Conservation (phyloP, 2,329 filamentous ascomycete genomes). For the Trichoderma oligosporum region DNA sequence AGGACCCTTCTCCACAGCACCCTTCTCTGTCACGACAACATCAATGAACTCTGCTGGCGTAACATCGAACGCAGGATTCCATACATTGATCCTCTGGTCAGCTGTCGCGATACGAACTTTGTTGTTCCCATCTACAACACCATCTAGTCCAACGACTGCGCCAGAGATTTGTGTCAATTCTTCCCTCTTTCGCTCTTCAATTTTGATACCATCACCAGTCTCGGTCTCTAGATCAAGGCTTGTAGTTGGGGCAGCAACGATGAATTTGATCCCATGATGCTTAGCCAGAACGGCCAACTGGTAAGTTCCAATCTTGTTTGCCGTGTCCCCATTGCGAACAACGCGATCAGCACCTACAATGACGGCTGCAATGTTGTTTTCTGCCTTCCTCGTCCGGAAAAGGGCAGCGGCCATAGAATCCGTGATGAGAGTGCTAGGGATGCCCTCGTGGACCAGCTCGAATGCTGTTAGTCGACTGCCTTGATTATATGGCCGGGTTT, state of each 20-base stretch:
- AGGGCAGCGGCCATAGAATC: constrained; percentile 95
- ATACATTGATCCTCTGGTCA: constrained; percentile 73
- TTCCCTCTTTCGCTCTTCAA: constrained; percentile 77
- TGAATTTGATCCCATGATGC: constrained; percentile 85
- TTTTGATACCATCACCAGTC: constrained; percentile 75
- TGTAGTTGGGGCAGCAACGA: constrained; percentile 91
- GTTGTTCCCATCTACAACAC: constrained; percentile 57
- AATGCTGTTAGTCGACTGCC: constrained; percentile 92
- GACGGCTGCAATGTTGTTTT: constrained; percentile 73
- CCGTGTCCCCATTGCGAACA: constrained; percentile 93
- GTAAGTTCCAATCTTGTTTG: constrained; percentile 98
- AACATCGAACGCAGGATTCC: constrained; percentile 97
- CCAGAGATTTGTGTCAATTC: constrained; percentile 86
- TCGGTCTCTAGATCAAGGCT: constrained; percentile 83
- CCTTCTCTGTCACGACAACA: constrained; percentile 88
- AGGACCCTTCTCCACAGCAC: constrained; percentile 72
- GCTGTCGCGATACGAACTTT: constrained; percentile 77
- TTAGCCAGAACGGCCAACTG: constrained; percentile 84
- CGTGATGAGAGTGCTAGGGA: constrained; percentile 86
- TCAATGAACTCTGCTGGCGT: constrained; percentile 88
- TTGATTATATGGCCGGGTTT: constrained; percentile 97
- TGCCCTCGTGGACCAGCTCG: constrained; percentile 89
- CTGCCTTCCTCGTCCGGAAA: constrained; percentile 59
- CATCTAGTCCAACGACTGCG: constrained; percentile 62
- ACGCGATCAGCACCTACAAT: constrained; percentile 95